A percentile compares a stretch with the other conserved stretches of the same genome.
phyloP scores from a whole-genome alignment of 148 eudicot genomes.

The Amaranthus palmeri region DNA sequence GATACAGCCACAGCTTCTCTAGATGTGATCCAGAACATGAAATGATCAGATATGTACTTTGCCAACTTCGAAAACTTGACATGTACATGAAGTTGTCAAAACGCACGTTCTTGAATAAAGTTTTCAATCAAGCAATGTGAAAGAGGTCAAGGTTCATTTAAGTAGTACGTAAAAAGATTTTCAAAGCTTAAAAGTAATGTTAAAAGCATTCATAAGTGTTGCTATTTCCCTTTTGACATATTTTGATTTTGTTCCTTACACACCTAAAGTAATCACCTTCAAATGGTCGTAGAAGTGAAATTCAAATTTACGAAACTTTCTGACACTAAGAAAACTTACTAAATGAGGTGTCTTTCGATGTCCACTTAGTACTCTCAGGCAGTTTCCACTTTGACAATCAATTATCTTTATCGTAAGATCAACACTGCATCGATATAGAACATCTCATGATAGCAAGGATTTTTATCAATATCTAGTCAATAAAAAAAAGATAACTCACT shows the following conservation, averaged over 20 bases:
- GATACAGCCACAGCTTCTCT: background rate
- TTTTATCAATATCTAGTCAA: background rate
- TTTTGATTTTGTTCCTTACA: background rate
- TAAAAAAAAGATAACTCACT: constrained; percentile 41
- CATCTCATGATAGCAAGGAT: background rate
- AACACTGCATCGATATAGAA: constrained; percentile 49
- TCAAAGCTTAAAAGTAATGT: background rate
- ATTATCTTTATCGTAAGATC: constrained; percentile 95
- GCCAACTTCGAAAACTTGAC: background rate
- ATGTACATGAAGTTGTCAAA: background rate
- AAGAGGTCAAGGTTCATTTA: background rate
- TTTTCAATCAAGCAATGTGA: background rate
- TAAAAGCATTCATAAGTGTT: background rate
- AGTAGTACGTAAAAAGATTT: background rate
- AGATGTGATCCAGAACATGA: background rate
- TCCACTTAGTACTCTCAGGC: constrained; percentile 81
- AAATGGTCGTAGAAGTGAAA: background rate
- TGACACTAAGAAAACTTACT: constrained; percentile 43
- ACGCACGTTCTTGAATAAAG: background rate
- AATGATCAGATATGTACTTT: background rate
- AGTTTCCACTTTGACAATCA: constrained; percentile 71
- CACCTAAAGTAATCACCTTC: background rate
- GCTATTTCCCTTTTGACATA: background rate
- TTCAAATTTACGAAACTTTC: background rate
- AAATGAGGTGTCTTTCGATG: constrained; percentile 99